Percentiles rank a stretch among this genome's conserved stretches.
These are phyloP conservation scores for Talaromyces rugulosus DNA, from an alignment of 2,329 filamentous ascomycete species.

Conservation along the genomic window DNA sequence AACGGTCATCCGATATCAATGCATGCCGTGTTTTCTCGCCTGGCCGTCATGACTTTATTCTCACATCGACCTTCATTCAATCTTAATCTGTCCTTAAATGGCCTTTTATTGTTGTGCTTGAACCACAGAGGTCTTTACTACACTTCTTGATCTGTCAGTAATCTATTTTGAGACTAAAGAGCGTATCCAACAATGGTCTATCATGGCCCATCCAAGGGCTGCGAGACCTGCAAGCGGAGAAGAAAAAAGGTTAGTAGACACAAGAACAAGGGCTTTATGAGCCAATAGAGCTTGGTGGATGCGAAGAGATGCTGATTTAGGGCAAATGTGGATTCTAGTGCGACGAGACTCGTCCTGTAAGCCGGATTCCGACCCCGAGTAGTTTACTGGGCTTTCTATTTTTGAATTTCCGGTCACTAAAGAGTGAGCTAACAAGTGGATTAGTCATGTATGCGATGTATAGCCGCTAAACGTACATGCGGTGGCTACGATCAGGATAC, in stretches of 20 bases:
- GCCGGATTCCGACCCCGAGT: not conserved
- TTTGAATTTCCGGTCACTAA: not conserved
- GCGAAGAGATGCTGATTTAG: not conserved
- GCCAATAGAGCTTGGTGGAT: not conserved
- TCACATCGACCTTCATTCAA: not conserved
- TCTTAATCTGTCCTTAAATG: not conserved
- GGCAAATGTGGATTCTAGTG: not conserved
- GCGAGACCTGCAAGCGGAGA: conserved; percentile 7
- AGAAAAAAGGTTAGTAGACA: conserved; percentile 6
- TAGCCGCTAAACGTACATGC: conserved; percentile 3
- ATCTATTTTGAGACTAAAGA: not conserved
- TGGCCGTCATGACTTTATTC: not conserved
- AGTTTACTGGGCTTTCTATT: not conserved
- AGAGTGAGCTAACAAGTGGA: not conserved
- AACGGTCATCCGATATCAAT: not conserved
- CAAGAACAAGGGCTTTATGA: not conserved
- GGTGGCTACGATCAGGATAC: not conserved
- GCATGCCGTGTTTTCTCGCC: not conserved
- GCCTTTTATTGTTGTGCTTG: not conserved
- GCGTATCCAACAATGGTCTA: conserved; percentile 1
- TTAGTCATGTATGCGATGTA: conserved; percentile 10
- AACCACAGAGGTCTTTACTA: not conserved
- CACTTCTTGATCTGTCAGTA: not conserved
- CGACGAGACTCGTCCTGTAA: conserved; percentile 10
- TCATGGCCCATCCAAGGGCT: conserved; percentile 5